Conservation (phyloP, 495 filamentous ascomycete genomes). For the Xylona heveae region DNA sequence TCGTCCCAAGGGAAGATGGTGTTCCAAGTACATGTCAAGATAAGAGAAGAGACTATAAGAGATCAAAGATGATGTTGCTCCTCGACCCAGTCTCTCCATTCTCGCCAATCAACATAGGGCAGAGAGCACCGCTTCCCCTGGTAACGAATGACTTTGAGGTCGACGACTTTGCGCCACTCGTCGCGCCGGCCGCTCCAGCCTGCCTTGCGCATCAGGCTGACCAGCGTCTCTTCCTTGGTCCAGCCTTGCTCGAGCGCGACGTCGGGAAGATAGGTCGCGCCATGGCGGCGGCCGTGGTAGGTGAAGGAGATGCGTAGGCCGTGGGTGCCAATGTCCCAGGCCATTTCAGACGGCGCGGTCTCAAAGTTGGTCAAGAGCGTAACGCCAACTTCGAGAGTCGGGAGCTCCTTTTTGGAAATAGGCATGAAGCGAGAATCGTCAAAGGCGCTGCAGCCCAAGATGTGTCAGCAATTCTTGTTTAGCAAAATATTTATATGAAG, state of each 20-base stretch:
- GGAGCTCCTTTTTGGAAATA: slow-evolving; percentile 46
- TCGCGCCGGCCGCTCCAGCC: slow-evolving; percentile 53
- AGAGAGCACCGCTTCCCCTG: slow-evolving; percentile 55
- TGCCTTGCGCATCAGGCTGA: slow-evolving; percentile 84
- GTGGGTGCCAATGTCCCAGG: slow-evolving; percentile 73
- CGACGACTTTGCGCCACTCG: slow-evolving; percentile 51
- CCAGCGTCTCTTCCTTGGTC: slow-evolving; percentile 81
- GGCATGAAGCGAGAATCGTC: slow-evolving; percentile 73
- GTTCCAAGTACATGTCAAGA: too few relatives aligned
- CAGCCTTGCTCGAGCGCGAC: slow-evolving; percentile 85
- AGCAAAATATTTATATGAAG: too few relatives aligned
- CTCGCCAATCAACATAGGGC: slow-evolving; percentile 49
- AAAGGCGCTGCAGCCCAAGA: slow-evolving; percentile 34
- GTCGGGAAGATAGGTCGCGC: slow-evolving; percentile 78
- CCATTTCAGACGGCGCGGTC: slow-evolving; percentile 38
- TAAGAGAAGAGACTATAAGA: too few relatives aligned
- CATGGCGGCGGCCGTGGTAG: slow-evolving; percentile 16
- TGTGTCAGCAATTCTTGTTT: not conserved
- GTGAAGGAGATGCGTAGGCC: slow-evolving; percentile 37
- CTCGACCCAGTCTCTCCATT: slow-evolving; percentile 56
- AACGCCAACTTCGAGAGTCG: slow-evolving; percentile 20
- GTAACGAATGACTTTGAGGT: slow-evolving; percentile 57
- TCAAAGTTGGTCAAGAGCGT: slow-evolving; percentile 24
- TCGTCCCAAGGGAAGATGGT: too few relatives aligned
- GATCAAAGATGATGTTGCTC: too few relatives aligned